Evolutionary conservation across 148 eudicot species (phyloP).

Genomic region (Amaranthus cruentus): DNA sequence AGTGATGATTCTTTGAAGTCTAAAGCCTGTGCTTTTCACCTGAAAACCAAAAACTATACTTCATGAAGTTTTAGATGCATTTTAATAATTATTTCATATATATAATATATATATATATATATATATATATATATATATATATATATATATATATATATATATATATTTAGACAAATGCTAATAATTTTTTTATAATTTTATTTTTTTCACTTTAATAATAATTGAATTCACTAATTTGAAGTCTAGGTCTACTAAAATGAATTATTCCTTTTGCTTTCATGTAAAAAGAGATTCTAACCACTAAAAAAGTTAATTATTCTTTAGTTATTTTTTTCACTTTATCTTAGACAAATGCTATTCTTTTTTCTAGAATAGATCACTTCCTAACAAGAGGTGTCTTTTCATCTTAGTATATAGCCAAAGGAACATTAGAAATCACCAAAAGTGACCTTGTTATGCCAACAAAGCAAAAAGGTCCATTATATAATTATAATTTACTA

Average conservation of each 20-base stretch:
- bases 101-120: no score
- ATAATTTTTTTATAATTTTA: no score
- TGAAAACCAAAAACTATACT: no score
- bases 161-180: no score
- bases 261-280: not conserved
- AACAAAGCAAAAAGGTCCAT: constrained; percentile 19
- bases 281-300: constrained; percentile 23
- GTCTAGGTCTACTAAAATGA: not conserved
- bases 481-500: not conserved
- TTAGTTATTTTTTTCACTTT: constrained; percentile 1
- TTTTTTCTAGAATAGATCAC: not conserved
- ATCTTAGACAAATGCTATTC: not conserved
- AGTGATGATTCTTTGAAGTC: no score
- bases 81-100: no score
- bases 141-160: no score
- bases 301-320: constrained; percentile 14
- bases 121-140: no score
- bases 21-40: no score
- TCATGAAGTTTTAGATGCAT: no score
- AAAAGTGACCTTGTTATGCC: constrained; percentile 24
- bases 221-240: constrained; percentile 2
- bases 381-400: constrained; percentile 19
- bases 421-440: constrained; percentile 16
- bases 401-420: constrained; percentile 27
- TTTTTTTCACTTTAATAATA: not conserved